These are phyloP conservation scores for Russula vinacea DNA, from an alignment of 768 basidiomycete genomes.

Conservation along the genomic window DNA sequence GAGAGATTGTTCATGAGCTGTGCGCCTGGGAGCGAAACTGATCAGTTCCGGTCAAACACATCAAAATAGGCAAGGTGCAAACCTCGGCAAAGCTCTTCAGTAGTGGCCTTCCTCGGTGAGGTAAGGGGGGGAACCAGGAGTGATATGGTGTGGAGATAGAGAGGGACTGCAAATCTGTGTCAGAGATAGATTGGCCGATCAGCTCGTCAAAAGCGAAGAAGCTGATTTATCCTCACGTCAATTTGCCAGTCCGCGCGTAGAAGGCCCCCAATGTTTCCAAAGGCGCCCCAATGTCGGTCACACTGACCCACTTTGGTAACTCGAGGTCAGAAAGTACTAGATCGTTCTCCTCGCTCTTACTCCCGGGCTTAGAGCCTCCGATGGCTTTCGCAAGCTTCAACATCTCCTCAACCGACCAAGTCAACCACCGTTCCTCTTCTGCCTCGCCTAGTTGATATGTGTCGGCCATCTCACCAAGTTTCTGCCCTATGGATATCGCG, in stretches of 20 bases:
- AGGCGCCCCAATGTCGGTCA: slow-evolving; percentile 61
- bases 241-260: slow-evolving; percentile 53
- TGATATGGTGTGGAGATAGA: slow-evolving; percentile 64
- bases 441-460: slow-evolving; percentile 36
- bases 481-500: slow-evolving; percentile 45
- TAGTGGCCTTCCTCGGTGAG: slow-evolving; percentile 32
- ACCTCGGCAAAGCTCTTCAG: slow-evolving; percentile 63
- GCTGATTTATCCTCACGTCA: slow-evolving; percentile 46
- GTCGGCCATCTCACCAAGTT: slow-evolving; percentile 45
- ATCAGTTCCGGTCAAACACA: slow-evolving; percentile 2
- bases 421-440: slow-evolving; percentile 45
- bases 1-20: slow-evolving; percentile 51
- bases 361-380: slow-evolving; percentile 8
- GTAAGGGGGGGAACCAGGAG: slow-evolving; percentile 49
- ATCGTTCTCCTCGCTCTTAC: slow-evolving; percentile 24
- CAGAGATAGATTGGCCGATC: slow-evolving; percentile 7
- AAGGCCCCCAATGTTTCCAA: slow-evolving; percentile 64
- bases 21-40: slow-evolving; percentile 37
- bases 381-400: slow-evolving; percentile 42
- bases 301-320: slow-evolving; percentile 58
- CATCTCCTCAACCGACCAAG: slow-evolving; percentile 45
- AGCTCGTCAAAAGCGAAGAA: slow-evolving; percentile 21
- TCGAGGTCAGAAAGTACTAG: slow-evolving; percentile 44
- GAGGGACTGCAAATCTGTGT: slow-evolving; percentile 55
- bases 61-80: slow-evolving; percentile 11